Conservation (phyloP, 2,329 filamentous ascomycete species). For the Cadophora sp. region DNA sequence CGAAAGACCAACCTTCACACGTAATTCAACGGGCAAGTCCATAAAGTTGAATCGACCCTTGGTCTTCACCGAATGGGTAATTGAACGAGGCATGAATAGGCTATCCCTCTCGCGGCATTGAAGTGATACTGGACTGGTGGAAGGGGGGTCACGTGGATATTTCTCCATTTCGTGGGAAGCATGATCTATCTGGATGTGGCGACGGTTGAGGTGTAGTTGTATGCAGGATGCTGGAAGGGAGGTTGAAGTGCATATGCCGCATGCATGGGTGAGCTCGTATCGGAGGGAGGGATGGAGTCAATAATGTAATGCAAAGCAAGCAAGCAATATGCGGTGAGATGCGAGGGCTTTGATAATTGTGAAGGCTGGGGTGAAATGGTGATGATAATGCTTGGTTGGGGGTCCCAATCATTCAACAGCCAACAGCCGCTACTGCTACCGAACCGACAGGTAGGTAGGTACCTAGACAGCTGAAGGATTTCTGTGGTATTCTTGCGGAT, state of each 20-base stretch:
- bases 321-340: slow-evolving; percentile 9
- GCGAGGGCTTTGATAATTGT: not conserved
- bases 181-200: not conserved
- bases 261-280: slow-evolving; percentile 3
- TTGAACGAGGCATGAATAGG: slow-evolving; percentile 15
- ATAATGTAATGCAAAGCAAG: not conserved
- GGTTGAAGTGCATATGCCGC: not conserved
- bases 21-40: slow-evolving; percentile 43
- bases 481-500: too few species aligned
- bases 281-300: too few species aligned
- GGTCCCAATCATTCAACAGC: too few species aligned
- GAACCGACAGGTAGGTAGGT: too few species aligned
- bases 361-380: not conserved
- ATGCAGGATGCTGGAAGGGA: not conserved
- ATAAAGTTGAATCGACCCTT: slow-evolving; percentile 38
- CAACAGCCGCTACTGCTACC: too few species aligned
- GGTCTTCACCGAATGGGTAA: slow-evolving; percentile 28
- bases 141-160: not conserved
- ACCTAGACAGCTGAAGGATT: too few species aligned
- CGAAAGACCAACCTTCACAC: slow-evolving; percentile 41
- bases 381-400: not conserved
- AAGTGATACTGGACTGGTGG: not conserved
- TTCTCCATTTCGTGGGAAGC: not conserved
- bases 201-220: too few species aligned
- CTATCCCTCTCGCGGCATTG: not conserved